Evolutionary conservation across 441 rosid species (phyloP), one percentile per base, ranked within the genome.

Genomic region (Pelargonium cotyledonis): DNA sequence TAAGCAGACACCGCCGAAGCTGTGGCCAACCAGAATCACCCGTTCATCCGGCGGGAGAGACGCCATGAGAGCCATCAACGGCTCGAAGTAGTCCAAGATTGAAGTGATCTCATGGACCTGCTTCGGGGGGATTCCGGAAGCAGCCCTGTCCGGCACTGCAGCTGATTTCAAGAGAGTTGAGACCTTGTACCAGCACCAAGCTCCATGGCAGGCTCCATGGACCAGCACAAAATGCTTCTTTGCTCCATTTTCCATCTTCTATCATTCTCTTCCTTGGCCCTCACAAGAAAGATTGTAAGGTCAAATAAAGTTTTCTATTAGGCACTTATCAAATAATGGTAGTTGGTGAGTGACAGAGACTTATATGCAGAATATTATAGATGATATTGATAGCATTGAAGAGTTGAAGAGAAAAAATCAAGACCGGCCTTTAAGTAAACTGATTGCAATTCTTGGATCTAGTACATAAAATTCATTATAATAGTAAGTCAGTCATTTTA

Each of bases 131-230:
- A 85, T 51, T 23, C 96, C 89, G 10, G 84, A 88, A 68, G 80
- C 91, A 65, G 80, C 89, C 15, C 86, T 82, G 47, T 89, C 91
- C 16, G 83, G 9, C 57, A 85, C 78, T 5, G 87, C 89, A 0
- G 79, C 78, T 4, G 38, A 12, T 72, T 78, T 72, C 47, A 87
- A 88, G 57, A 69, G 66, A 21, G 77, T 57, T 1, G 47, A 73
- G 14, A 85, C 72, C 80, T 87, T 85, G 79, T 85, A 85, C 91
- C 95, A 90, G 82, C 86, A 86, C 91, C 95, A 90, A 5, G 90
- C 92, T 49, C 91, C 97, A 71, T 81, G 89, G 73, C 85, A 69
- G 63, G 78, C 70, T 19, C 94, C 92, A 11, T 87, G 96, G 55
- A 90, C 84, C 66, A 90, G 71, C 41, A 87, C 89, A 49, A 87